A percentile compares a stretch with the other conserved stretches of the same genome.
Evolutionary conservation across 768 basidiomycete genomes (phyloP).

Genomic region (Phaffia australis): DNA sequence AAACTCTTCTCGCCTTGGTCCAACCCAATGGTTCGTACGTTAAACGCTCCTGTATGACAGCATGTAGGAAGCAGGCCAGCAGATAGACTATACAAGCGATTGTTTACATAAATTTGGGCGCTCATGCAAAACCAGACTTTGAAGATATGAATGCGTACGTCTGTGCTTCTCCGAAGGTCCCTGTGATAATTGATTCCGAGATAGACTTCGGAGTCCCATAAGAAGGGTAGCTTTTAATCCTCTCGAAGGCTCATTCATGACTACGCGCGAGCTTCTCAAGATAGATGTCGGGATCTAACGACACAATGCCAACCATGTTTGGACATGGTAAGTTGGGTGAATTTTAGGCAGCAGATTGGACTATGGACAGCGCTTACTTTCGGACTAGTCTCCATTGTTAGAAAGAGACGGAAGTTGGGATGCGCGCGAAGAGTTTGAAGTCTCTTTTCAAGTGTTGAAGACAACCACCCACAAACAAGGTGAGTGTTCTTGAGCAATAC

Average conservation of each 20-base stretch:
- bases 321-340: neutral
- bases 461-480: constrained; percentile 84
- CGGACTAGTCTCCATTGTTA: constrained; percentile 83
- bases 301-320: neutral
- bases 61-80: constrained; percentile 91
- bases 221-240: constrained; percentile 93
- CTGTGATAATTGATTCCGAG: constrained; percentile 54
- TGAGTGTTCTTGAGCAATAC: constrained; percentile 96
- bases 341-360: neutral
- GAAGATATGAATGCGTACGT: constrained; percentile 57
- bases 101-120: neutral
- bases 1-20: constrained; percentile 49
- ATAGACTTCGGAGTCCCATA: constrained; percentile 64
- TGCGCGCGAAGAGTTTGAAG: constrained; percentile 81
- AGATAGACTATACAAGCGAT: constrained; percentile 41
- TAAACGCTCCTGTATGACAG: constrained; percentile 89
- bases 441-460: constrained; percentile 85
- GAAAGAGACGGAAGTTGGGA: constrained; percentile 86
- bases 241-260: constrained; percentile 98
- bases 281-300: constrained; percentile 68
- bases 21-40: constrained; percentile 93
- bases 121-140: neutral
- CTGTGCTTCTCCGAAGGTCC: constrained; percentile 89
- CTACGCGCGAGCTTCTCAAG: constrained; percentile 82
- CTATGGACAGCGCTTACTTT: neutral